These are phyloP conservation scores for Pholiota molesta DNA, from an alignment of 768 basidiomycete genomes.

Conservation along the genomic window DNA sequence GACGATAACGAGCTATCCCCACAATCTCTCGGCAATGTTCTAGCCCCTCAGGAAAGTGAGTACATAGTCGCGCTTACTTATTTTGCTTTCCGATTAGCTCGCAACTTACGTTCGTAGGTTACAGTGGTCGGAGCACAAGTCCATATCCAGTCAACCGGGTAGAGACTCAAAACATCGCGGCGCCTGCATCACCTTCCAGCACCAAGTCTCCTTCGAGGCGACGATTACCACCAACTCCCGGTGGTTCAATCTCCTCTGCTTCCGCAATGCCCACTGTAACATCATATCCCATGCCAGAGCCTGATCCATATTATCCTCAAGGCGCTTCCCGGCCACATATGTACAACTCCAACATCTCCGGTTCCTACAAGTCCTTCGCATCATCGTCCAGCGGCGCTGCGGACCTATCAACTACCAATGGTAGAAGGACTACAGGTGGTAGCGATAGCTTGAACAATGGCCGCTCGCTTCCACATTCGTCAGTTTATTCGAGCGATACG, in stretches of 20 bases:
- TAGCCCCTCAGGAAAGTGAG: slow-evolving; percentile 14
- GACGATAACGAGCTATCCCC: slow-evolving; percentile 24
- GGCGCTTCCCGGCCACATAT: slow-evolving; percentile 25
- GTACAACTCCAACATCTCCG: slow-evolving; percentile 20
- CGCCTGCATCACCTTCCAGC: slow-evolving; percentile 24
- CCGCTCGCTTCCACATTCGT: slow-evolving; percentile 24
- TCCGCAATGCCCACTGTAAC: slow-evolving; percentile 26
- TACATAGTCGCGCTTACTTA: slow-evolving; percentile 1
- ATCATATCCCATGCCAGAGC: slow-evolving; percentile 43
- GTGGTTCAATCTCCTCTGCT: slow-evolving; percentile 31
- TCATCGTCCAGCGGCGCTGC: slow-evolving; percentile 25
- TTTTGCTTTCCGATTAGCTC: neutral
- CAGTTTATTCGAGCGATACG: slow-evolving; percentile 17
- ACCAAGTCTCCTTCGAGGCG: slow-evolving; percentile 33
- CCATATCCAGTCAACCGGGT: slow-evolving; percentile 18
- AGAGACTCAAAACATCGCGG: slow-evolving; percentile 17
- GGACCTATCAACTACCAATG: slow-evolving; percentile 13
- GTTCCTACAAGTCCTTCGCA: slow-evolving; percentile 25
- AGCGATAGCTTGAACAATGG: slow-evolving; percentile 15
- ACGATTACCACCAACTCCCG: slow-evolving; percentile 50
- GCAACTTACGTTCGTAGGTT: slow-evolving; percentile 13
- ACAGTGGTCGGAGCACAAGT: slow-evolving; percentile 20
- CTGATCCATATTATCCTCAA: slow-evolving; percentile 40
- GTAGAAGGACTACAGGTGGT: slow-evolving; percentile 19
- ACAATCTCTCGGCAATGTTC: slow-evolving; percentile 9